Evolutionary conservation across 1,139 yeast genomes (phyloP).

Genomic region (Zygosaccharomyces pseudobailii): DNA sequence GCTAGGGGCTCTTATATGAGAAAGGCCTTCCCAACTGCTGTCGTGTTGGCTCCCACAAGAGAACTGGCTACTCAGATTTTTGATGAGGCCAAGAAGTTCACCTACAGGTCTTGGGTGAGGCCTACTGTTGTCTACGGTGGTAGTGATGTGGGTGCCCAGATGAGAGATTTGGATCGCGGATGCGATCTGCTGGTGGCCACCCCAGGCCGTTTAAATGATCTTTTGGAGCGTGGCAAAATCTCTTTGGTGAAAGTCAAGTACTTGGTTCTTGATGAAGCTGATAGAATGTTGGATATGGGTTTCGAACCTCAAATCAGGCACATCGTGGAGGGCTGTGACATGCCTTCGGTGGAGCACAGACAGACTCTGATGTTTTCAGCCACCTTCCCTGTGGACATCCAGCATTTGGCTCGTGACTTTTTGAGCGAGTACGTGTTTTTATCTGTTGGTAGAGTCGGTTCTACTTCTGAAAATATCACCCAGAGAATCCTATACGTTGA

Average conservation of each 20-base stretch:
- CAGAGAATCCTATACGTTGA: constrained; percentile 92
- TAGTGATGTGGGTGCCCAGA: constrained; percentile 85
- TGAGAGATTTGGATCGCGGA: constrained; percentile 86
- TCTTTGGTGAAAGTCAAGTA: constrained; percentile 87
- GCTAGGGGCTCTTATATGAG: constrained; percentile 50
- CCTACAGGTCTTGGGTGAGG: constrained; percentile 97
- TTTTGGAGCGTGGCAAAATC: constrained; percentile 90
- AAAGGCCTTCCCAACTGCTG: constrained; percentile 90
- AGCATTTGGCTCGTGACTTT: constrained; percentile 95
- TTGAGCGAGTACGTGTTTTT: constrained; percentile 91
- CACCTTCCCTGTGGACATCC: constrained; percentile 97
- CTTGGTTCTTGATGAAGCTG: constrained; percentile 97
- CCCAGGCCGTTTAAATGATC: constrained; percentile 97
- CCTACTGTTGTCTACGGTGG: constrained; percentile 98
- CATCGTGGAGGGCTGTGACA: constrained; percentile 94
- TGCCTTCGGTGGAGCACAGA: constrained; percentile 87
- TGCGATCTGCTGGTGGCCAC: constrained; percentile 96
- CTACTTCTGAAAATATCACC: constrained; percentile 95
- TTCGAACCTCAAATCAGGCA: constrained; percentile 99
- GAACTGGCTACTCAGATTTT: constrained; percentile 95
- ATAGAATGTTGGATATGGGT: constrained; percentile 99
- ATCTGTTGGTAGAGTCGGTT: constrained; percentile 97
- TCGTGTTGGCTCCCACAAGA: constrained; percentile 97
- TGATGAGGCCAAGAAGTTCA: constrained; percentile 92
- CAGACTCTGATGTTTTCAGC: constrained; percentile 99